Evolutionary conservation across 2,329 filamentous ascomycete genomes (phyloP).

Genomic region (Neocatenulostroma microsporum): DNA sequence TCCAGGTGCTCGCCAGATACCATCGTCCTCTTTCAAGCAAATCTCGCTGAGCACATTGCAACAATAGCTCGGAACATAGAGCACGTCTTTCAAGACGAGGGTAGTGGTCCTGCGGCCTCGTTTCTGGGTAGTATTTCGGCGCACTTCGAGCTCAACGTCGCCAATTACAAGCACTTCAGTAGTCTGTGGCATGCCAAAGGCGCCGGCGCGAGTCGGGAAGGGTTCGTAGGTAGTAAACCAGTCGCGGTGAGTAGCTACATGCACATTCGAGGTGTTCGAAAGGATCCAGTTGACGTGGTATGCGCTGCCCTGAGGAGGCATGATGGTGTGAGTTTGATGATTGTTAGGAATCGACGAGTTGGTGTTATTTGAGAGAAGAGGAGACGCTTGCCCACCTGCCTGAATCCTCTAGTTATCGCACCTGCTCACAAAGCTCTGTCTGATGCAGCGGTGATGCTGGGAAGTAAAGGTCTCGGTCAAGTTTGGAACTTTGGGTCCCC

Average conservation of each 20-base stretch:
- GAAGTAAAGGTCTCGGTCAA: too few species aligned
- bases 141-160: slow-evolving; percentile 6
- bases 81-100: slow-evolving; percentile 10
- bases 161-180: slow-evolving; percentile 8
- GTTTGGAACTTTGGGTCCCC: too few species aligned
- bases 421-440: too few species aligned
- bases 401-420: too few species aligned
- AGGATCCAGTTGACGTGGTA: slow-evolving; percentile 17
- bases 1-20: too few species aligned
- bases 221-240: slow-evolving; percentile 13
- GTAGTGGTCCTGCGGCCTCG: slow-evolving; percentile 5
- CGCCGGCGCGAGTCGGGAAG: background rate
- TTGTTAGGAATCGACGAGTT: too few species aligned
- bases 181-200: too few species aligned
- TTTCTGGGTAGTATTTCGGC: background rate
- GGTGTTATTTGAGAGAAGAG: too few species aligned
- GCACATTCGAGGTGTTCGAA: slow-evolving; percentile 13
- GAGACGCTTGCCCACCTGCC: too few species aligned
- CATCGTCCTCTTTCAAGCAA: slow-evolving; percentile 11
- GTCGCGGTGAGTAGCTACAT: slow-evolving; percentile 16
- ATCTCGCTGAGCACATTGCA: slow-evolving; percentile 13
- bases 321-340: too few species aligned
- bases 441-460: too few species aligned
- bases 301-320: too few species aligned
- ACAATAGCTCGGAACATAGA: slow-evolving; percentile 8